Evolutionary conservation across 2,329 filamentous ascomycete species (phyloP).

Genomic region (Coleophoma eucalyptorum): DNA sequence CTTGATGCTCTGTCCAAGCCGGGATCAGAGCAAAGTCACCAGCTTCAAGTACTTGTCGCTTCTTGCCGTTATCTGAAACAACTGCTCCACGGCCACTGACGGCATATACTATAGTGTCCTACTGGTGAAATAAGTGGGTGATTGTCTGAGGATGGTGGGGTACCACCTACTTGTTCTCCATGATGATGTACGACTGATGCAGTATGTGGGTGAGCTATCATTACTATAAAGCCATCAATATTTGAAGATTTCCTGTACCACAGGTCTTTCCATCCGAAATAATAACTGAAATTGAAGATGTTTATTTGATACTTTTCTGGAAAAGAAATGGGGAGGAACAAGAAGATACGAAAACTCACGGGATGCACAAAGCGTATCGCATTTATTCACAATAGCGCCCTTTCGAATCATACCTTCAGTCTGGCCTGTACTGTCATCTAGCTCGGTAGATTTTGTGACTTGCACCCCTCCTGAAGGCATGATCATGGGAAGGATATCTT

Average conservation of each 20-base stretch:
- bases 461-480: constrained; percentile 50
- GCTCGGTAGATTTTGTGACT: constrained; percentile 44
- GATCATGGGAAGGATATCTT: constrained; percentile 57
- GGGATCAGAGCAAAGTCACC: constrained; percentile 71
- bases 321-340: no score
- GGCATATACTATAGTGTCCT: constrained; percentile 67
- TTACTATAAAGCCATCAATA: constrained; percentile 39
- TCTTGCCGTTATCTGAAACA: constrained; percentile 50
- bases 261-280: no score
- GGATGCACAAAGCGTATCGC: constrained; percentile 63
- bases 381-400: constrained; percentile 60
- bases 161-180: no score
- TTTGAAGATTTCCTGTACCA: no score
- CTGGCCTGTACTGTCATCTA: constrained; percentile 40
- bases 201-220: constrained; percentile 60
- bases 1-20: constrained; percentile 67
- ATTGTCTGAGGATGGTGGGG: no score
- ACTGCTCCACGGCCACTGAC: constrained; percentile 58
- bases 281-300: no score
- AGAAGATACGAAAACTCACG: constrained; percentile 43
- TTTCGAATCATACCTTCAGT: constrained; percentile 45
- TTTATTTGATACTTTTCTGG: no score
- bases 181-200: constrained; percentile 65
- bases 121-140: no score
- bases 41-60: constrained; percentile 50